phyloP scores from a whole-genome alignment of 495 filamentous ascomycete species.

The Penicillium macrosclerotiorum region DNA sequence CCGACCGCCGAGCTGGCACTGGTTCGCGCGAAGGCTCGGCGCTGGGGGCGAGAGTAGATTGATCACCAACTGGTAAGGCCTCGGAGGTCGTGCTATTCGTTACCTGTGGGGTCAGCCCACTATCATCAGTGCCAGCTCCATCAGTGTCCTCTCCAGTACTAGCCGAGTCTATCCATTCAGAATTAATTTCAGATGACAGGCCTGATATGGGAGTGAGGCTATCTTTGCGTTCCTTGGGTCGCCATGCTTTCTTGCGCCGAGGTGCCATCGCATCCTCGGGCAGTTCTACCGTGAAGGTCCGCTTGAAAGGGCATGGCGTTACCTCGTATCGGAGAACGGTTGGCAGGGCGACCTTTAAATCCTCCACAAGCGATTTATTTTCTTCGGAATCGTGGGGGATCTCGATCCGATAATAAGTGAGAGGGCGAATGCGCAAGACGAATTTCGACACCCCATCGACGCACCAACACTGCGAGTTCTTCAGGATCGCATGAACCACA shows the following conservation, averaged over 20 bases:
- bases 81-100: slow-evolving; percentile 29
- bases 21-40: slow-evolving; percentile 15
- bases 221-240: slow-evolving; percentile 55
- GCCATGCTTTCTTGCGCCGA: slow-evolving; percentile 67
- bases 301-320: slow-evolving; percentile 80
- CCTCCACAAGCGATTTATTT: slow-evolving; percentile 56
- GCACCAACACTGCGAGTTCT: slow-evolving; percentile 89
- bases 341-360: slow-evolving; percentile 66
- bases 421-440: slow-evolving; percentile 72
- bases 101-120: slow-evolving; percentile 25
- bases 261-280: slow-evolving; percentile 68
- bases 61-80: slow-evolving; percentile 24
- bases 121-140: slow-evolving; percentile 40
- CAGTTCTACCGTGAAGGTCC: slow-evolving; percentile 70
- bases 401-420: slow-evolving; percentile 88
- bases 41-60: slow-evolving; percentile 14
- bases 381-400: slow-evolving; percentile 61
- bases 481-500: slow-evolving; percentile 77
- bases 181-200: slow-evolving; percentile 7
- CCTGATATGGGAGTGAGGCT: slow-evolving; percentile 21
- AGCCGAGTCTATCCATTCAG: slow-evolving; percentile 24
- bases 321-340: slow-evolving; percentile 79
- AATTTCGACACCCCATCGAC: slow-evolving; percentile 83
- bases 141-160: slow-evolving; percentile 41
- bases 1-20: slow-evolving; percentile 21